Evolutionary conservation across 257 asterid species (phyloP).

Genomic region (Craterostigma plantagineum): DNA sequence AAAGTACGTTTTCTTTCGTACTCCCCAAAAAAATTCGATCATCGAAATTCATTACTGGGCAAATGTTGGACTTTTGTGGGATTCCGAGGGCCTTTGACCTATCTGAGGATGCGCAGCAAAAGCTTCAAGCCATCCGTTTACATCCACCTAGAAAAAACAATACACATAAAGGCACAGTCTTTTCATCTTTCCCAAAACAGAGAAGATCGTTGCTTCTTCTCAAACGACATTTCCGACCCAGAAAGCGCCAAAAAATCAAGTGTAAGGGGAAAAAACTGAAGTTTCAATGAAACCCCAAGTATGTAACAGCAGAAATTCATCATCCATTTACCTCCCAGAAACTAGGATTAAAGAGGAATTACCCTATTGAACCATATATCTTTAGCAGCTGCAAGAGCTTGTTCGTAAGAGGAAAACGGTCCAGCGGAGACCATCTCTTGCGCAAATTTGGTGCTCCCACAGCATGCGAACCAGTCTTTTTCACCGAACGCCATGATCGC

Average conservation of each 20-base stretch:
- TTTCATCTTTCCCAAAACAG: too few species aligned
- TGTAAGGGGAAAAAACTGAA: background rate
- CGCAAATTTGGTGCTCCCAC: slow-evolving; percentile 81
- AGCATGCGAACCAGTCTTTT: slow-evolving; percentile 66
- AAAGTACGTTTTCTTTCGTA: too few species aligned
- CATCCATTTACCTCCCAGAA: background rate
- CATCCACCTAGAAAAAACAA: slow-evolving; percentile 61
- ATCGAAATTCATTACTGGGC: slow-evolving; percentile 37
- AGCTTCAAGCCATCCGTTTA: slow-evolving; percentile 91
- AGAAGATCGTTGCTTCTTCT: too few species aligned
- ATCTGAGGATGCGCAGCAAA: slow-evolving; percentile 91
- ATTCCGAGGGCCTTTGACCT: slow-evolving; percentile 36
- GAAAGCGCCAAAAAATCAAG: too few species aligned
- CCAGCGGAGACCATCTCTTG: slow-evolving; percentile 47
- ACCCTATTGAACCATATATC: slow-evolving; percentile 84
- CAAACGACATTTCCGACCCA: too few species aligned
- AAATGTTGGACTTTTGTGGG: slow-evolving; percentile 37
- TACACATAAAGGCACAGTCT: too few species aligned
- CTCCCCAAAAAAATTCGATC: too few species aligned
- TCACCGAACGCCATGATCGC: slow-evolving; percentile 23
- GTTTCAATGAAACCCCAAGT: background rate
- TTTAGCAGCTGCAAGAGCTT: slow-evolving; percentile 50
- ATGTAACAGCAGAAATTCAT: background rate
- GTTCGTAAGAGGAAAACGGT: slow-evolving; percentile 38
- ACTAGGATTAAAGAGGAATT: background rate